phyloP scores from a whole-genome alignment of 2,329 filamentous ascomycete genomes.

The Apiospora malaysiana region DNA sequence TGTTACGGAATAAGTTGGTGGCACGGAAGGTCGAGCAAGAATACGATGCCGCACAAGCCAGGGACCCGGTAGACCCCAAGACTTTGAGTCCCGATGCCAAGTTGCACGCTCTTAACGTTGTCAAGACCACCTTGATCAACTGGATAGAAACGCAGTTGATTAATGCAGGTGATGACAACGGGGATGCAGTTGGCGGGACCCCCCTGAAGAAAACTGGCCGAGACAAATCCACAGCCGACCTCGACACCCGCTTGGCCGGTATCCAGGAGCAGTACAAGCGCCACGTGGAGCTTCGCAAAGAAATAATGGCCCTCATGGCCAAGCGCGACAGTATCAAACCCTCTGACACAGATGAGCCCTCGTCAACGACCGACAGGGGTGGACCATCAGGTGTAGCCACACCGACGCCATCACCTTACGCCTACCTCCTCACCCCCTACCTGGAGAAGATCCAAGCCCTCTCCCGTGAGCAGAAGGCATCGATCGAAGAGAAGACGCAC shows the following conservation, averaged over 20 bases:
- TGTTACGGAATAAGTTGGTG: slow-evolving; percentile 62
- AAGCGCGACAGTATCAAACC: slow-evolving; percentile 20
- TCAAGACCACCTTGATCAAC: slow-evolving; percentile 64
- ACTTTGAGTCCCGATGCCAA: slow-evolving; percentile 46
- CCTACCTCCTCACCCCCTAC: slow-evolving; percentile 61
- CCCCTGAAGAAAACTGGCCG: slow-evolving; percentile 27
- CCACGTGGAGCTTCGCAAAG: slow-evolving; percentile 57
- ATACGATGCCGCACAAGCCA: slow-evolving; percentile 53
- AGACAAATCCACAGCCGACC: slow-evolving; percentile 33
- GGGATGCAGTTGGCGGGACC: slow-evolving; percentile 31
- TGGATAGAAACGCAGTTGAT: slow-evolving; percentile 70
- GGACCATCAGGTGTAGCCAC: slow-evolving; percentile 21
- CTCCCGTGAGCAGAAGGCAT: slow-evolving; percentile 61
- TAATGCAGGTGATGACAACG: slow-evolving; percentile 52
- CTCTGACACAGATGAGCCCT: slow-evolving; percentile 27
- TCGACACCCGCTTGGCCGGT: slow-evolving; percentile 48
- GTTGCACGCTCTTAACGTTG: slow-evolving; percentile 58
- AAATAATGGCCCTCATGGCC: slow-evolving; percentile 50
- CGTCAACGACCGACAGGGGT: slow-evolving; percentile 11
- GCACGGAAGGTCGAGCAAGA: slow-evolving; percentile 62
- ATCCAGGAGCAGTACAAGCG: slow-evolving; percentile 60
- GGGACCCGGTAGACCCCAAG: slow-evolving; percentile 43
- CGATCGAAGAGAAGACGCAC: slow-evolving; percentile 65
- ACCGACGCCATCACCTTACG: slow-evolving; percentile 32
- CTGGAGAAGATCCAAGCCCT: slow-evolving; percentile 58